A percentile compares a stretch with the other conserved stretches of the same genome.
Evolutionary conservation across 306 rosid genomes (phyloP).

Genomic region (Citrullus mucosospermus): DNA sequence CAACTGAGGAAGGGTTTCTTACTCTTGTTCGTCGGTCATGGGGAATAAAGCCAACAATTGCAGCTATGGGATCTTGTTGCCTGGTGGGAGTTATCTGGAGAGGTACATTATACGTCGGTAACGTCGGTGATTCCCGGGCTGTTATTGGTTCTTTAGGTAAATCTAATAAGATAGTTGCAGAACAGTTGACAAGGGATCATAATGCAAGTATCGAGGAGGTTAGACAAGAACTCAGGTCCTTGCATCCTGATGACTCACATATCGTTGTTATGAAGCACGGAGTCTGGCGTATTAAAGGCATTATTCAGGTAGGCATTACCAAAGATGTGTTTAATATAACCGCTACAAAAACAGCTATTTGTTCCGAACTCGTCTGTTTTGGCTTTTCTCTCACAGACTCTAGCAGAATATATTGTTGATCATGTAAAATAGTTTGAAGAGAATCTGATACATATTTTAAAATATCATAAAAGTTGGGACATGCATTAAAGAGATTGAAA

Average conservation of each 20-base stretch:
- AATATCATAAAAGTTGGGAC: background rate
- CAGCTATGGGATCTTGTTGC: conserved; percentile 84
- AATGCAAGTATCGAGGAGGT: conserved; percentile 72
- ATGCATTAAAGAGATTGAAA: background rate
- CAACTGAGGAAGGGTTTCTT: conserved; percentile 82
- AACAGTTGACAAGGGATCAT: conserved; percentile 73
- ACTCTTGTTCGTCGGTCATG: conserved; percentile 62
- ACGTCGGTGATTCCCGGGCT: conserved; percentile 80
- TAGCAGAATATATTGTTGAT: background rate
- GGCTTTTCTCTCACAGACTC: background rate
- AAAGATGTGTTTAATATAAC: background rate
- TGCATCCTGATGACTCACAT: conserved; percentile 76
- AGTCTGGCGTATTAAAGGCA: conserved; percentile 88
- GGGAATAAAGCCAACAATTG: conserved; percentile 63
- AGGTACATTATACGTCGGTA: conserved; percentile 59
- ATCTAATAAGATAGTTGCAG: conserved; percentile 58
- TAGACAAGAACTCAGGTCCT: conserved; percentile 57
- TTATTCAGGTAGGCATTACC: conserved; percentile 61
- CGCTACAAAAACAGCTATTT: background rate
- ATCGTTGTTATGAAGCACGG: conserved; percentile 73
- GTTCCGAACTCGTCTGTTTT: background rate
- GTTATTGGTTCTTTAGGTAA: conserved; percentile 54
- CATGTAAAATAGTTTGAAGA: background rate
- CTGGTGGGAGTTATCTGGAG: conserved; percentile 72
- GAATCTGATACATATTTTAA: background rate